Percentiles rank a stretch among this genome's conserved stretches.
phyloP scores from a whole-genome alignment of 257 asterid genomes.

The Eustoma russellianum region DNA sequence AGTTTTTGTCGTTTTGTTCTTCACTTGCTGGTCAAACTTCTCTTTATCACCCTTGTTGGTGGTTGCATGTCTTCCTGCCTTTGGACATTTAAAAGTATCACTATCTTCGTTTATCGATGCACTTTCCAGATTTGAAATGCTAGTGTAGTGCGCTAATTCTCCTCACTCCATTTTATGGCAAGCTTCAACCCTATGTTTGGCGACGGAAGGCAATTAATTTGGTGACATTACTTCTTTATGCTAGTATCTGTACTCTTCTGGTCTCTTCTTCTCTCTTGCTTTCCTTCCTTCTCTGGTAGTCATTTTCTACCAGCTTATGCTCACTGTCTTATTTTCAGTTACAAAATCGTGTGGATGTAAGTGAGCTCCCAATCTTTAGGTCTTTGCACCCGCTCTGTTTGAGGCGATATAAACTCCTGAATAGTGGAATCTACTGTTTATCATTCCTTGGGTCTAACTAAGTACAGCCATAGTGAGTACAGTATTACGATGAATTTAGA shows the following conservation, averaged over 20 bases:
- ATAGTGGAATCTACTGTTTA: background rate
- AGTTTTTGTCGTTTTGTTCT: too few relatives aligned
- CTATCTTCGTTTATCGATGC: too few relatives aligned
- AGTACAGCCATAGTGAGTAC: slow-evolving; percentile 3
- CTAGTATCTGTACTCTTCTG: background rate
- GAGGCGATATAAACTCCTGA: background rate
- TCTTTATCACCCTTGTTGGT: too few relatives aligned
- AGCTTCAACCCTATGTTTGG: too few relatives aligned
- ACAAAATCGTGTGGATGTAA: background rate
- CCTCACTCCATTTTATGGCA: too few relatives aligned
- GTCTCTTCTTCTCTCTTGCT: background rate
- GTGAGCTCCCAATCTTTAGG: background rate
- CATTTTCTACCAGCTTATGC: background rate
- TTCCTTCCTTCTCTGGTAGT: background rate
- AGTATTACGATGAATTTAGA: slow-evolving; percentile 1
- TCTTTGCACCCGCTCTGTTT: background rate
- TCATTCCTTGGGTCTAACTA: background rate
- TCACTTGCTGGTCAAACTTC: too few relatives aligned
- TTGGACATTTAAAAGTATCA: too few relatives aligned
- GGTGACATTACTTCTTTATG: too few relatives aligned
- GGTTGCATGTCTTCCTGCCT: too few relatives aligned
- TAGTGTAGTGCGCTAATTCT: too few relatives aligned
- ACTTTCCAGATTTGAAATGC: too few relatives aligned
- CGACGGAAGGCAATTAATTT: too few relatives aligned
- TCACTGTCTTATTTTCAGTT: background rate